Evolutionary conservation across 768 basidiomycete species (phyloP).

Genomic region (Amanita pallidorosea): DNA sequence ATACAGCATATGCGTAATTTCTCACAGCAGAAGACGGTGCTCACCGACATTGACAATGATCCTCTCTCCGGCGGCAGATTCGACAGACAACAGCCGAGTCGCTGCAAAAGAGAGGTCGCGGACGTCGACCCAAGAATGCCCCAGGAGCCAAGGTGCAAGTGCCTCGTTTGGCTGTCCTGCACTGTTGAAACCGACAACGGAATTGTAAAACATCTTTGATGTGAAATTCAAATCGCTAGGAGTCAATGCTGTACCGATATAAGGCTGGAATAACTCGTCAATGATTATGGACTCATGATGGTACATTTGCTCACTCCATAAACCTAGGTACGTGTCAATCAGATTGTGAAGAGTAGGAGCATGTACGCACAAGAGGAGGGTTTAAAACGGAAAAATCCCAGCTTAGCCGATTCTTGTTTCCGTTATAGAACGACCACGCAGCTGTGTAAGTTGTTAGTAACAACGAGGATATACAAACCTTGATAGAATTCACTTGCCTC

Average conservation of each 20-base stretch:
- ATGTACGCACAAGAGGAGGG: slow-evolving; percentile 35
- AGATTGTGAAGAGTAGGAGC: not conserved
- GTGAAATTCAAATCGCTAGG: slow-evolving; percentile 30
- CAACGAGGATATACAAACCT: not conserved
- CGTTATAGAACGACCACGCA: slow-evolving; percentile 30
- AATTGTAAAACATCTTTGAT: slow-evolving; percentile 17
- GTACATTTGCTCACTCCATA: slow-evolving; percentile 11
- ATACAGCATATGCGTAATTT: not conserved
- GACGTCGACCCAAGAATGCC: slow-evolving; percentile 30
- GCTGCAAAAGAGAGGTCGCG: slow-evolving; percentile 43
- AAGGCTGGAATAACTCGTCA: slow-evolving; percentile 13
- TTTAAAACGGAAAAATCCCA: slow-evolving; percentile 46
- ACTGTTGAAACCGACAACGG: slow-evolving; percentile 9
- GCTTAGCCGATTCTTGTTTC: slow-evolving; percentile 8
- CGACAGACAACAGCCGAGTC: slow-evolving; percentile 31
- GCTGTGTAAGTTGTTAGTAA: slow-evolving; percentile 17
- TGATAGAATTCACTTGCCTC: slow-evolving; percentile 19
- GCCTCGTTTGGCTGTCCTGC: slow-evolving; percentile 11
- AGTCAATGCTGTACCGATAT: slow-evolving; percentile 26
- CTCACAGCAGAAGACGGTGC: not conserved
- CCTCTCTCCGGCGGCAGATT: slow-evolving; percentile 33
- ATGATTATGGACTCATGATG: not conserved
- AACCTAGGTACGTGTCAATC: slow-evolving; percentile 12
- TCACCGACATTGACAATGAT: slow-evolving; percentile 29
- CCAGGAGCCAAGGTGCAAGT: no score